Evolutionary conservation across 169 alveolate genomes (phyloP).

Genomic region (Plasmodium malariae): DNA sequence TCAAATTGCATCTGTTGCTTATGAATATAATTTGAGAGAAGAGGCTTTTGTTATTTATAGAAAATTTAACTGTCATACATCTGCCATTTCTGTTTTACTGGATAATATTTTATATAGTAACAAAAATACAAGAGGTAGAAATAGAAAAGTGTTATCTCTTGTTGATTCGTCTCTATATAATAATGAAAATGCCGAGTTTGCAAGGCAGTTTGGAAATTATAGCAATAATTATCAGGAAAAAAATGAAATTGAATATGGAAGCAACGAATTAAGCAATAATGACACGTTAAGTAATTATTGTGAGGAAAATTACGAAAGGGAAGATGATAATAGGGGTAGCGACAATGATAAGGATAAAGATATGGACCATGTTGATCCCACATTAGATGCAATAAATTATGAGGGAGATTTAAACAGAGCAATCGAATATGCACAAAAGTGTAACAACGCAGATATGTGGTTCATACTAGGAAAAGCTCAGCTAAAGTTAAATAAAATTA

Average conservation of each 20-base stretch:
- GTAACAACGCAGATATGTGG: constrained; percentile 93
- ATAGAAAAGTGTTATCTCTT: not conserved
- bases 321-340: not conserved
- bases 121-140: constrained; percentile 2
- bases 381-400: constrained; percentile 27
- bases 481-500: constrained; percentile 88
- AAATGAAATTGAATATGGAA: not conserved
- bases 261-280: not conserved
- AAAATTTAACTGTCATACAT: constrained; percentile 92
- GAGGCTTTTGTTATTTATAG: constrained; percentile 96
- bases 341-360: constrained; percentile 76
- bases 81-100: constrained; percentile 96
- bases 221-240: constrained; percentile 8
- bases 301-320: not conserved
- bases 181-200: constrained; percentile 16
- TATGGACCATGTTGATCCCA: constrained; percentile 65
- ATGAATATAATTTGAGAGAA: constrained; percentile 84
- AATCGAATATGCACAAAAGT: constrained; percentile 88
- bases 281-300: not conserved
- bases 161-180: constrained; percentile 1
- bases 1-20: constrained; percentile 96
- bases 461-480: constrained; percentile 96
- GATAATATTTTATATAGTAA: constrained; percentile 73
- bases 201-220: not conserved
- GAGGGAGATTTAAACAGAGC: constrained; percentile 90